Evolutionary conservation across 2,329 filamentous ascomycete genomes (phyloP), one percentile per base, ranked within the genome.

Genomic region (Xylariaceae sp.): DNA sequence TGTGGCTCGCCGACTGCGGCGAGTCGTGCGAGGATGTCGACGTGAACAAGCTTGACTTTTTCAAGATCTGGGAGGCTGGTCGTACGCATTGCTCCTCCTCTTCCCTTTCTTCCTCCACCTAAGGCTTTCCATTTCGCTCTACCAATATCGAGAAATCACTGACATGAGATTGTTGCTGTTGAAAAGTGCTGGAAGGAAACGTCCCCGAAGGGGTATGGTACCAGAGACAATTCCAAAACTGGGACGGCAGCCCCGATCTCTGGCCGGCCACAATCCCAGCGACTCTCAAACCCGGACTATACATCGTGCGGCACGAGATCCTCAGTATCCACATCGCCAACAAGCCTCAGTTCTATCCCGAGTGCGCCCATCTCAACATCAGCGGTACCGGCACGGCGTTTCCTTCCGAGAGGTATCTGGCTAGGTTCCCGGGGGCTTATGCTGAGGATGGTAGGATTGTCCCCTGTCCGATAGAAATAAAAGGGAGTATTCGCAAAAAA

Each of bases 261-360:
- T 83, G 79, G 77, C 77, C 76, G 0, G 75, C 74, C 33, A 79
- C 72, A 0, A 77, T 84, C 11, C 81, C 81, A 0, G 64, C 69
- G 3, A 73, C 69, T 2, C 69, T 84, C 17, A 75, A 73, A 44
- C 67, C 77, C 0, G 81, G 81, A 4, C 70, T 79, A 34, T 83
- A 83, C 62, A 68, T 84, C 44, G 76, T 84, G 45, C 69, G 80
- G 34, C 81, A 84, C 65, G 81, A 84, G 71, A 76, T 83, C 52
- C 62, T 83, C 28, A 80, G 78, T 43, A 72, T 83, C 6, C 80
- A 83, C 56, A 75, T 82, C 50, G 75, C 74, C 19, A 75, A 80
- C 47, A 76, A 71, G 61, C 78, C 79, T 6, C 78, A 80, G 66
- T 79, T 77, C 62, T 77, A 75, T 46, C 72, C 73, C 17, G 71